Evolutionary conservation across 2,329 filamentous ascomycete species (phyloP), one percentile per base, ranked within the genome.

Genomic region (Penicillium capsulatum): DNA sequence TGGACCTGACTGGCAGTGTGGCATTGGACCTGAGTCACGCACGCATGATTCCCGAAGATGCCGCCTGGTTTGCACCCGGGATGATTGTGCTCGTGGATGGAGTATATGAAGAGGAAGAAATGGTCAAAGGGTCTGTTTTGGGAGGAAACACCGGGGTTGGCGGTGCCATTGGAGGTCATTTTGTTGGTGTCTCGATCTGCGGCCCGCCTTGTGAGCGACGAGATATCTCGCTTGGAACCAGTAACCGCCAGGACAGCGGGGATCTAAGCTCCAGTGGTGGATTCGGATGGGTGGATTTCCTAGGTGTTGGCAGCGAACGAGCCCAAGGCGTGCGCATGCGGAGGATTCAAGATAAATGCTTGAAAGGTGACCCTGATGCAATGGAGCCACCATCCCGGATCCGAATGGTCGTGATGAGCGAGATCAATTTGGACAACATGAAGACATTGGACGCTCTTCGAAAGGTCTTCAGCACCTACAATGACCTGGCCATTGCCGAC

Each of bases 61-160:
- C 86, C 16, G 84, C 86, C 3, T 98, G 89, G 84, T 96, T 96
- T 59, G 81, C 84, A 4, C 90, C 92, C 0, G 94, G 94, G 3
- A 97, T 97, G 89, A 86, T 98, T 33, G 86, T 97, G 3, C 75
- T 98, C 0, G 80, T 96, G 0, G 92, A 98, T 56, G 92, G 92
- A 5, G 81, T 91, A n/a, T 98, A 98, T 58, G 89, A 95, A 61
- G 92, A 97, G 62, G 89, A 95, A 54, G 87, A 89, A 47, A 81
- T 79, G 14, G 69, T 64, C 26, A 55, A 74, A 2, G 81, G 83
- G 11, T 82, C 81, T 14, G 81, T 79, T 0, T 72, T 94, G 3
- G 85, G 86, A 35, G 83, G 84, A 4, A 84, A 80, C 48, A 84
- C 80, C 33, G 91, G 91, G 29, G 81, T 96, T 17, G 91, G 91